Conservation (phyloP, 129 eudicot species). For the Mikania micrantha region DNA sequence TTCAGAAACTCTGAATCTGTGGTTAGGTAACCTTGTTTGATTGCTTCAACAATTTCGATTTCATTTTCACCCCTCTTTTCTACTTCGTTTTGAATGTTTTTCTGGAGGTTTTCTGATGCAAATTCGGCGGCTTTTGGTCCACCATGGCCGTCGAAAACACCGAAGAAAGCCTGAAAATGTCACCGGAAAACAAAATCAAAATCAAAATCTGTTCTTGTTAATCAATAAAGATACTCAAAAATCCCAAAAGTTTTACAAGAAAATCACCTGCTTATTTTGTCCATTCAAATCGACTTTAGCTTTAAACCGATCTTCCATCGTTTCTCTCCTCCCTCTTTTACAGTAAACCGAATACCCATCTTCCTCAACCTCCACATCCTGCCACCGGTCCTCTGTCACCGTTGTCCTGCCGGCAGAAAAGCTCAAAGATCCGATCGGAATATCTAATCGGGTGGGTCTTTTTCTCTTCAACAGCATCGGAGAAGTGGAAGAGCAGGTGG, state of each 20-base stretch:
- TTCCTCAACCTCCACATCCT: slow-evolving; percentile 54
- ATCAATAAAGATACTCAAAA: neutral
- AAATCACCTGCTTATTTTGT: slow-evolving; percentile 57
- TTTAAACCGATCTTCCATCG: slow-evolving; percentile 80
- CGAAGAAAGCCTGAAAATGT: slow-evolving; percentile 66
- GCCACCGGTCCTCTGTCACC: slow-evolving; percentile 22
- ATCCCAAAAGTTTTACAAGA: neutral
- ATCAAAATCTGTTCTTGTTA: neutral
- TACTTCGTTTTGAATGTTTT: slow-evolving; percentile 46
- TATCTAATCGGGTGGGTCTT: slow-evolving; percentile 71
- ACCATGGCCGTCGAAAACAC: slow-evolving; percentile 97
- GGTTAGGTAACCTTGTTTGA: slow-evolving; percentile 54
- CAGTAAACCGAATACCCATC: slow-evolving; percentile 80
- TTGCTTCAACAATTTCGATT: slow-evolving; percentile 40
- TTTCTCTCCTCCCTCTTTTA: slow-evolving; percentile 72
- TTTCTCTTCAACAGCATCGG: slow-evolving; percentile 60
- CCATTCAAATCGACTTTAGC: slow-evolving; percentile 42
- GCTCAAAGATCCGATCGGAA: slow-evolving; percentile 45
- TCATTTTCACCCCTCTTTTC: slow-evolving; percentile 32
- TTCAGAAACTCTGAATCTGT: slow-evolving; percentile 67
- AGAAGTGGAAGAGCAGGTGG: slow-evolving; percentile 1
- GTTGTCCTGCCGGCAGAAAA: slow-evolving; percentile 18
- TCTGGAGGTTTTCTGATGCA: slow-evolving; percentile 56
- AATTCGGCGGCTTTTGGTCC: slow-evolving; percentile 88
- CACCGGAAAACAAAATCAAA: slow-evolving; percentile 3